These are phyloP conservation scores for Gastrolobium villosum DNA, from an alignment of 306 rosid genomes.

Conservation along the genomic window DNA sequence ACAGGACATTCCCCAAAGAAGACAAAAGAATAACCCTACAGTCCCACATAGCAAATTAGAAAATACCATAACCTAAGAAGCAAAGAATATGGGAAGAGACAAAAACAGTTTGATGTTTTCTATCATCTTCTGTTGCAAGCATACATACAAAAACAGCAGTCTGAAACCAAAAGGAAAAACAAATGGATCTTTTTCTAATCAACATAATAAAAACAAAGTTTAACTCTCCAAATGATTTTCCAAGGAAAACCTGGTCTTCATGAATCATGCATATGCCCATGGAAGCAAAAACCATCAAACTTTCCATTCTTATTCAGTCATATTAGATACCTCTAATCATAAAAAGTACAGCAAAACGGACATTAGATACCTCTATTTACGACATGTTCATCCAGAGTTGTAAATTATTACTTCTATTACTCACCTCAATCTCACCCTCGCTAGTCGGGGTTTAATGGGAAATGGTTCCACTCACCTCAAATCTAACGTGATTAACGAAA, in stretches of 20 bases:
- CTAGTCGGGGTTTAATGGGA: too few species aligned
- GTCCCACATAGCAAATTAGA: not conserved
- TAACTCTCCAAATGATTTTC: not conserved
- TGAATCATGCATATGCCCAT: not conserved
- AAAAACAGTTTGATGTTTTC: not conserved
- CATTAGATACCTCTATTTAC: not conserved
- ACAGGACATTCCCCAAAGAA: not conserved
- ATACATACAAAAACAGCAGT: not conserved
- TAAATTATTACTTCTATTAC: not conserved
- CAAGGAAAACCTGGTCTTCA: not conserved
- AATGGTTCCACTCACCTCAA: not conserved
- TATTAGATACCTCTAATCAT: not conserved
- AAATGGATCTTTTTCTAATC: not conserved
- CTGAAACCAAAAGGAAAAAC: not conserved
- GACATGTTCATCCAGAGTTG: not conserved
- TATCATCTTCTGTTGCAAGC: not conserved
- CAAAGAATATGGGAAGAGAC: not conserved
- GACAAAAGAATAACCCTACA: slow-evolving; percentile 1
- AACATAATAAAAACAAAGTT: not conserved
- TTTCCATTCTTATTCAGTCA: not conserved
- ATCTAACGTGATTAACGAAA: not conserved
- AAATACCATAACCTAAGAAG: not conserved
- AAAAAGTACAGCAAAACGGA: not conserved
- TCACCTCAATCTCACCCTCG: not conserved
- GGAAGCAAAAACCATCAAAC: not conserved